These are phyloP conservation scores for Jamesozyma jinghongensis DNA, from an alignment of 805 yeast species.

Conservation along the genomic window DNA sequence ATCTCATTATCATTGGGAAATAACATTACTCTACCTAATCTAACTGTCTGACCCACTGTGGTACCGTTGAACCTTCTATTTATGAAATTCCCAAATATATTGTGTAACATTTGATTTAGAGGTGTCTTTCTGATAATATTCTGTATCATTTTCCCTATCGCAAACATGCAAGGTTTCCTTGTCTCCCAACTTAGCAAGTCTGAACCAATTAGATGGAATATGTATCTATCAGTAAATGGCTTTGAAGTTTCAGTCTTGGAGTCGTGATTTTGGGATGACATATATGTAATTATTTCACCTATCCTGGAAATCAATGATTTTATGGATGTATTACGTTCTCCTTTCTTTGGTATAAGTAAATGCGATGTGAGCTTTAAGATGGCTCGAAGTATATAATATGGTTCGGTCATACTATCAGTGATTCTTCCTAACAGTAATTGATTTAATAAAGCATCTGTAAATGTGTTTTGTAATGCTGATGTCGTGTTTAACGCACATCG, in stretches of 20 bases:
- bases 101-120: not conserved
- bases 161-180: slow-evolving; percentile 29
- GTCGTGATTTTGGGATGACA: not conserved
- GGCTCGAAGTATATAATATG: slow-evolving; percentile 18
- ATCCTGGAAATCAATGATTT: not conserved
- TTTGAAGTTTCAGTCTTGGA: not conserved
- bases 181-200: slow-evolving; percentile 13
- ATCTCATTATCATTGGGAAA: slow-evolving; percentile 41
- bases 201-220: slow-evolving; percentile 13
- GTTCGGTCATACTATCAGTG: slow-evolving; percentile 20
- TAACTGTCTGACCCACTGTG: not conserved
- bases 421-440: slow-evolving; percentile 20
- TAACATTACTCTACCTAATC: not conserved
- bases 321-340: not conserved
- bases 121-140: slow-evolving; percentile 1
- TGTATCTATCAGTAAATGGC: slow-evolving; percentile 7
- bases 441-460: slow-evolving; percentile 17
- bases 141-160: slow-evolving; percentile 16
- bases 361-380: slow-evolving; percentile 8
- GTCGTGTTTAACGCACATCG: slow-evolving; percentile 6
- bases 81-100: slow-evolving; percentile 19
- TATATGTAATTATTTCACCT: slow-evolving; percentile 1
- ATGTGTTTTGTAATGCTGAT: slow-evolving; percentile 19
- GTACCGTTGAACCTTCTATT: slow-evolving; percentile 25
- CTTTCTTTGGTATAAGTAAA: no score